Evolutionary conservation across 2,329 filamentous ascomycete genomes (phyloP).

Genomic region (Huntiella omanensis): DNA sequence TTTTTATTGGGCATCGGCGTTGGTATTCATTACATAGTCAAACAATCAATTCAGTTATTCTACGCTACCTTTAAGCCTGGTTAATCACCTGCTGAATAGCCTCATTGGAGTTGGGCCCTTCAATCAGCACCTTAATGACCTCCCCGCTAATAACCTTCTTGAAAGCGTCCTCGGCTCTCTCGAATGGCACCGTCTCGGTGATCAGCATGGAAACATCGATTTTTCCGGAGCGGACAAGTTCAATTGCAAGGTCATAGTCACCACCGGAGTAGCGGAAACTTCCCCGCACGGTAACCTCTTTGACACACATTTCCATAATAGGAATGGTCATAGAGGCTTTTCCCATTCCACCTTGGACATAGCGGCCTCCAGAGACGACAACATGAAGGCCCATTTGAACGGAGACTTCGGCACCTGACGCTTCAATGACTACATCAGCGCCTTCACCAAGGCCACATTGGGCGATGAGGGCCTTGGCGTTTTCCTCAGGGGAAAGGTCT

Average conservation of each 20-base stretch:
- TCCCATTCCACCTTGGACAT: slow-evolving; percentile 83
- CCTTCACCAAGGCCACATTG: slow-evolving; percentile 45
- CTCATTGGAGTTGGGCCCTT: slow-evolving; percentile 40
- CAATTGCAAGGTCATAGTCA: slow-evolving; percentile 70
- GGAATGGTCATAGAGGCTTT: slow-evolving; percentile 75
- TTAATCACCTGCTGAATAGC: background rate
- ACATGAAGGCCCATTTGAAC: slow-evolving; percentile 59
- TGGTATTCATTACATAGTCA: background rate
- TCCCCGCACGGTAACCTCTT: slow-evolving; percentile 73
- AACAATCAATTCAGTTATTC: background rate
- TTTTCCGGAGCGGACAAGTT: slow-evolving; percentile 52
- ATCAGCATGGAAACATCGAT: slow-evolving; percentile 72
- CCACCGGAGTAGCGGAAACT: slow-evolving; percentile 80
- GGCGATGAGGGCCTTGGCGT: slow-evolving; percentile 48
- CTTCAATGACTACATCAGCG: slow-evolving; percentile 65
- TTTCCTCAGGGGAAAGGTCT: slow-evolving; percentile 43
- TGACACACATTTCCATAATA: slow-evolving; percentile 74
- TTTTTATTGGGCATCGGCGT: background rate
- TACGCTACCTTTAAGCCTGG: background rate
- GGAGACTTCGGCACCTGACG: slow-evolving; percentile 57
- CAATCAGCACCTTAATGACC: slow-evolving; percentile 52
- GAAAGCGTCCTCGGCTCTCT: slow-evolving; percentile 71
- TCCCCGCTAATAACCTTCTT: slow-evolving; percentile 70
- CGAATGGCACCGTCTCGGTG: slow-evolving; percentile 57
- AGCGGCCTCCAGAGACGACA: slow-evolving; percentile 52